A percentile compares a stretch with the other conserved stretches of the same genome.
Conservation (phyloP, 2,329 filamentous ascomycete species). For the Aspergillus sp. region DNA sequence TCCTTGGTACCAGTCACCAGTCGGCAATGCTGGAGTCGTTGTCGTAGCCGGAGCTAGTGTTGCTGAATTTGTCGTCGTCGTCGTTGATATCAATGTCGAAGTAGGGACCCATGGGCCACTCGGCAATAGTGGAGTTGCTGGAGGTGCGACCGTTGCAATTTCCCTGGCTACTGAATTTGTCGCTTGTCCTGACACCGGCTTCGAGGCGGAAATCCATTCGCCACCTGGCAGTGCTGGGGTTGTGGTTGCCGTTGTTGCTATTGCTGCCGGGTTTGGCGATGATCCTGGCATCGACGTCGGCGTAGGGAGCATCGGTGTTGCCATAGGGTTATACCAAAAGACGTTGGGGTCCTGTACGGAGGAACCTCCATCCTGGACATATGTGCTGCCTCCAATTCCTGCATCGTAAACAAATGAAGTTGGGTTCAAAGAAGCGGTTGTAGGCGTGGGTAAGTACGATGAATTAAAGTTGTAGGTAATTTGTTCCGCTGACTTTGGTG, state of each 20-base stretch:
- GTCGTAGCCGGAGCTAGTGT: not conserved
- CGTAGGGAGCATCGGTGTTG: not conserved
- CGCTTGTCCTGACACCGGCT: too few species aligned
- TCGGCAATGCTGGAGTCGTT: not conserved
- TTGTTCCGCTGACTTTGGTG: too few species aligned
- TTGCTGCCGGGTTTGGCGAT: too few species aligned
- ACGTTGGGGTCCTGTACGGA: not conserved
- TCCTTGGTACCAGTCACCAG: constrained; percentile 8
- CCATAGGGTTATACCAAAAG: constrained; percentile 1
- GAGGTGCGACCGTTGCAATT: too few species aligned
- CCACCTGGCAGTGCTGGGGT: too few species aligned
- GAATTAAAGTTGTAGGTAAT: not conserved
- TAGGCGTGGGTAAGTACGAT: not conserved
- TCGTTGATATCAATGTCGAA: not conserved
- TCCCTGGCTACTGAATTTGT: too few species aligned
- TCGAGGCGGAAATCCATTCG: too few species aligned
- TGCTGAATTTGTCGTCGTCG: not conserved
- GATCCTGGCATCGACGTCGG: too few species aligned
- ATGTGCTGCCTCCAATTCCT: not conserved
- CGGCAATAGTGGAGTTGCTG: too few species aligned
- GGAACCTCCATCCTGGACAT: not conserved
- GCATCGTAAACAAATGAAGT: not conserved
- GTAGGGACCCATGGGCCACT: constrained; percentile 40
- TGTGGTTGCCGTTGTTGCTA: too few species aligned
- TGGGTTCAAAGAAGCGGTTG: not conserved